Evolutionary conservation across 2,329 filamentous ascomycete species (phyloP), one percentile per base, ranked within the genome.

Genomic region (Sphaceloma murrayae): DNA sequence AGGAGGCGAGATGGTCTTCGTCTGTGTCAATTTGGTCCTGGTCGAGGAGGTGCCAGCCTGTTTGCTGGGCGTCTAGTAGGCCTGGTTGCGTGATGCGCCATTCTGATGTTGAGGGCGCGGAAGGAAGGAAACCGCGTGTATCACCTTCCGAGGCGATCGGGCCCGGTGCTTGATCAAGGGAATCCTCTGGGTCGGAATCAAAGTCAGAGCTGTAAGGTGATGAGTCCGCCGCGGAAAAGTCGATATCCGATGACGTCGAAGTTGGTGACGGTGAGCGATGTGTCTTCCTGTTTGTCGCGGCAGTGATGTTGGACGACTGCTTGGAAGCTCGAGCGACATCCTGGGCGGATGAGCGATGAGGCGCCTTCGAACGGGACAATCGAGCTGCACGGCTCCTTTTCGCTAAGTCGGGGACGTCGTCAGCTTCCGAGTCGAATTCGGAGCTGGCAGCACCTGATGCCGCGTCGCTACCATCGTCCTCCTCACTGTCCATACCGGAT

Each of bases 31-130:
- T 78, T 19, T 82, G 78, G 2, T 51, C 51, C 14, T 58, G 55
- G 52, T 94, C 86, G 30, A 94, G 76, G 0, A 86, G 87, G 19
- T 86, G 81, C 11, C 85, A 83, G 49, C 83, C 80, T 11, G 81
- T 83, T 1, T 79, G 77, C 32, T 83, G 78, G 17, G 60, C 59
- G 29, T 63, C 60, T 53, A 94, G 87, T 29, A 94, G 75, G 0
- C 88, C 89, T 2, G 89, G 89, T 54, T 96, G 89, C 0, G 88
- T 96, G 45, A 96, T 79, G 42, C 85, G 74, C 42, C 42, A 45
- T 17, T 29, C 32, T 5, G 50, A 93, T 82, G 10, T 79, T 80
- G 14, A 84, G 78, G 26, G 83, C 82, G 50, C 82, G 81, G 8
- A 80, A 83, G 0, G 80, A 77, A 19, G 81, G 75, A 17, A 94